Percentiles rank a stretch among this genome's conserved stretches.
Evolutionary conservation across 768 basidiomycete genomes (phyloP).

Genomic region (Tulasnella sp.): DNA sequence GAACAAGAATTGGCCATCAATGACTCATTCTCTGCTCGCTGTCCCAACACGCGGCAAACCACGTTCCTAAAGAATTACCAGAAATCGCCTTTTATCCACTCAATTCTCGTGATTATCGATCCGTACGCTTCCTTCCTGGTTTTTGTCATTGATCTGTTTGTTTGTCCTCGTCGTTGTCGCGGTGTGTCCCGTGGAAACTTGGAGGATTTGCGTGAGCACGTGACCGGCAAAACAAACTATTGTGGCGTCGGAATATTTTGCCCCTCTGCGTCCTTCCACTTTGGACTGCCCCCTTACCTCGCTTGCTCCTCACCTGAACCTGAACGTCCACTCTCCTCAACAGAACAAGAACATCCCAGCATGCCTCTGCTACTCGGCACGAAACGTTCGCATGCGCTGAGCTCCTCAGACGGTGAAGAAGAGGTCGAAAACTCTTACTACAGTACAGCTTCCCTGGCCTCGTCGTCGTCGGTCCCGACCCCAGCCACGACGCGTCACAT

Average conservation of each 20-base stretch:
- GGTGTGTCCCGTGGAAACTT: too few species aligned
- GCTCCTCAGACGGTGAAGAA: slow-evolving; percentile 11
- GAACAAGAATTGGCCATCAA: too few species aligned
- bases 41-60: too few species aligned
- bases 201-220: neutral
- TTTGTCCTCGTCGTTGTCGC: too few species aligned
- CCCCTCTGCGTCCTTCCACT: neutral
- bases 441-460: neutral
- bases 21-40: too few species aligned
- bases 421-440: neutral
- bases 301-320: neutral
- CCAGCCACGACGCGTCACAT: neutral
- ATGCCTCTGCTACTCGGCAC: slow-evolving; percentile 15
- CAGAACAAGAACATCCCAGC: neutral
- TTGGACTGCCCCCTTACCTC: slow-evolving; percentile 1
- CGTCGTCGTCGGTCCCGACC: slow-evolving; percentile 4
- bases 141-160: too few species aligned
- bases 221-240: neutral
- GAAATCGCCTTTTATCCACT: too few species aligned
- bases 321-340: neutral
- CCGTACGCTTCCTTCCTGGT: too few species aligned
- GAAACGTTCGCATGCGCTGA: slow-evolving; percentile 9
- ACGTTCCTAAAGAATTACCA: too few species aligned
- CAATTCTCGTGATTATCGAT: too few species aligned
- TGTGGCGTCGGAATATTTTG: neutral